These are phyloP conservation scores for Salix koriyanagi DNA, from an alignment of 345 rosid species.

Conservation along the genomic window DNA sequence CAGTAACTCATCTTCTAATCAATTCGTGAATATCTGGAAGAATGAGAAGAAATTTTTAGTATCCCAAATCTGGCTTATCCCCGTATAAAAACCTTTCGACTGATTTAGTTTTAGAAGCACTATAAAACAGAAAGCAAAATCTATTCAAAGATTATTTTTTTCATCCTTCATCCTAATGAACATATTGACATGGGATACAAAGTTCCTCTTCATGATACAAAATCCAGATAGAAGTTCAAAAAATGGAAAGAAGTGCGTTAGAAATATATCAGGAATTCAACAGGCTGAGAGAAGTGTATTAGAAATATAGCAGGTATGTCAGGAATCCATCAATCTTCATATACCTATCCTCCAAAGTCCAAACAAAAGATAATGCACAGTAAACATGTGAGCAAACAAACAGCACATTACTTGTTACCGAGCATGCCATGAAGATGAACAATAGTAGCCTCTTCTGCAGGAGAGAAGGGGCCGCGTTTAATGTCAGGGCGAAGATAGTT, in stretches of 20 bases:
- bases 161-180: background rate
- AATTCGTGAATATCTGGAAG: background rate
- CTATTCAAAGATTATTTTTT: background rate
- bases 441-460: conserved; percentile 84
- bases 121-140: background rate
- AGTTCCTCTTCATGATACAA: background rate
- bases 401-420: conserved; percentile 64
- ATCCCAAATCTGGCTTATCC: background rate
- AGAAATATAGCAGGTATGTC: background rate
- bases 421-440: conserved; percentile 91
- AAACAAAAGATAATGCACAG: background rate
- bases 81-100: background rate
- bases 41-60: background rate
- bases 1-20: background rate
- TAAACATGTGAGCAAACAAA: conserved; percentile 14
- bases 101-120: background rate
- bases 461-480: conserved; percentile 83
- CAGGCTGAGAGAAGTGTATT: background rate
- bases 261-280: too few relatives aligned
- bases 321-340: background rate
- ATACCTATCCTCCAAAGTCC: background rate
- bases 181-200: background rate
- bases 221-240: background rate
- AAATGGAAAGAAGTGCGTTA: background rate
- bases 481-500: conserved; percentile 95